Evolutionary conservation across 1,139 yeast species (phyloP), one percentile per base, ranked within the genome.

Genomic region (Saccharomycopsis hybrid): DNA sequence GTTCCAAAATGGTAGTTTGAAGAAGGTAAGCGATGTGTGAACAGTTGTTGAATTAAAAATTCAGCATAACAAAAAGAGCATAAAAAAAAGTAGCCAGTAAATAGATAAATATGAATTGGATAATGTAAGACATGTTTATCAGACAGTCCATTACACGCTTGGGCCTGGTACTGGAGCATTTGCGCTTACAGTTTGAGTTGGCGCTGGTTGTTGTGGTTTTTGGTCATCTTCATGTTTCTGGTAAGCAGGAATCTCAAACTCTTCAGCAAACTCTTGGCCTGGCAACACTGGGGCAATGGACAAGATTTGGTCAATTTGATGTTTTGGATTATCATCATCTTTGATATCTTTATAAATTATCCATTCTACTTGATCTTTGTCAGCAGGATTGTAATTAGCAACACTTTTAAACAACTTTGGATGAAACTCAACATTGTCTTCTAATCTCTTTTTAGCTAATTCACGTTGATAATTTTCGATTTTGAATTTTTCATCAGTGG

Each of bases 391-490:
- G 5, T 69, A 67, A 33, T 64, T 61, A 7, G 64, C 42, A 4
- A 71, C 63, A 24, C 62, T 62, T 61, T 75, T 77, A 70, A 92
- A 92, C 47, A 88, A 67, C 60, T 80, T 80, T 25, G 97, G 97
- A 57, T 78, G 81, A 65, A 86, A 89, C 55, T 81, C 87, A 1
- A 77, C 81, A 4, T 95, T 95, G 36, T 82, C 86, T 57, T 85
- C 95, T 11, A 68, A 64, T 58, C 98, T 77, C 59, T 78, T 74
- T 62, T 83, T 85, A 8, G 96, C 90, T 41, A 71, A 68, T 24
- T 69, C 67, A 61, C 98, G 77, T 67, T 92, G 98, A 27, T 74
- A 74, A 55, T 89, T 85, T 67, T 92, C 98, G 45, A 92, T 86
- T 57, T 79, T 77, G 60, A 73, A 85, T 65, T 92, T 92, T 62